Evolutionary conservation across 208 protist genomes (phyloP).

Genomic region (Trypanosoma lewisi): DNA sequence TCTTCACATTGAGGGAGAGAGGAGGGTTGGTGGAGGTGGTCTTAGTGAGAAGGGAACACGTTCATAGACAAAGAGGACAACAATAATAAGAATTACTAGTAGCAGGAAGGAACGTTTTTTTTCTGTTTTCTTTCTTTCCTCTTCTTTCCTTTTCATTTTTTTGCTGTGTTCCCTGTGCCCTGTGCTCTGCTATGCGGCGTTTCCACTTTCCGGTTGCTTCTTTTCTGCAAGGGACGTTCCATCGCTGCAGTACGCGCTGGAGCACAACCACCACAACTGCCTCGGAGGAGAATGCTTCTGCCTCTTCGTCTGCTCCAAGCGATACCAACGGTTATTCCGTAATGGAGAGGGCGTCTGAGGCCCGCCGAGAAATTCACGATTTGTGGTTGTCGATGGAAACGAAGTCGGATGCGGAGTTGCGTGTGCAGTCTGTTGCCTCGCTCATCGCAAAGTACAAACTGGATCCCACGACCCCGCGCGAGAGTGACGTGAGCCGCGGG

Average conservation of each 20-base stretch:
- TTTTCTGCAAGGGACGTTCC: not conserved
- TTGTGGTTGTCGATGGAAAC: slow-evolving; percentile 45
- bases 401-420: slow-evolving; percentile 5
- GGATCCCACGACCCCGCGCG: slow-evolving; percentile 48
- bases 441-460: slow-evolving; percentile 62
- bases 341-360: slow-evolving; percentile 71
- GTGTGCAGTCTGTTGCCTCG: slow-evolving; percentile 13
- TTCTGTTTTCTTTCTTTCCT: slow-evolving; percentile 1
- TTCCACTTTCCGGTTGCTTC: slow-evolving; percentile 3
- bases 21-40: not conserved
- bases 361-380: slow-evolving; percentile 68
- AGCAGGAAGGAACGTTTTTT: not conserved
- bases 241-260: not conserved
- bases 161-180: slow-evolving; percentile 8
- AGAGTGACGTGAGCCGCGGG: slow-evolving; percentile 73
- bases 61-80: not conserved
- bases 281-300: not conserved
- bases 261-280: not conserved
- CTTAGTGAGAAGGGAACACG: not conserved
- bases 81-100: not conserved
- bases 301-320: not conserved
- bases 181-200: slow-evolving; percentile 6
- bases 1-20: not conserved
- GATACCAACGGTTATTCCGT: slow-evolving; percentile 10
- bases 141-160: slow-evolving; percentile 27